Base-by-base conservation (phyloP, 148 eudicot species). In the Vaccinium vitisidaea region DNA sequence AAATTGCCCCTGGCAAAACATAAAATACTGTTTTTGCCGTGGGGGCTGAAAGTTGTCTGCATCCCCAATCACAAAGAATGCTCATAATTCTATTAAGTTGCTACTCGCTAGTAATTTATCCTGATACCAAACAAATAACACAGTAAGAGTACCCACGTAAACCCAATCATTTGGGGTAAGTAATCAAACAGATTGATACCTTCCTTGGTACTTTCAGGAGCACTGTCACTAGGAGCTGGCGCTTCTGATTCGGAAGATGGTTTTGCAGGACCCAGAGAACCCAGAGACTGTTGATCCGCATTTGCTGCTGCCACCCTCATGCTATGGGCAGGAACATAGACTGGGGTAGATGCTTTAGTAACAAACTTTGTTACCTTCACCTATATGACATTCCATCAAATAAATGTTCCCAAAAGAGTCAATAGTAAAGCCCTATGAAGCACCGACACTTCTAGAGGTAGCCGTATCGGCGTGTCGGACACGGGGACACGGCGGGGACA, bases 361-460 rank as follows among this genome's bases (percentile, higher is more conserved):
- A 61, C 84, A 53, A 84, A 88, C 88, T 88, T 93, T 73, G 87
- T 86, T 43, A 90, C 93, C 89, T 93, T 91, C 83, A 92, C 85
- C 95, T 94, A 86, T 48, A 84, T 70, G 25, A 74, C 46, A 82
- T 83, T 36, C 25, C 55, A 56, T 63, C 36, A 67, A 14, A 85
- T 81, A 70, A 76, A 85, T 39, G 27, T 30, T 18, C 36, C 79
- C 25, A 25, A 80, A 83, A 19, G 63, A 9, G 14, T 6, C 36
- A 75, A 73, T 10, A 70, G 2, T 11, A 83, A n/a, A 84, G 93
- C 63, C 50, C n/a, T n/a, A n/a, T n/a, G n/a, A n/a, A n/a, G n/a
- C n/a, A n/a, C n/a, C n/a, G n/a, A n/a, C n/a, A n/a, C n/a, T n/a
- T n/a, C n/a, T n/a, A n/a, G n/a, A n/a, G n/a, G n/a, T n/a, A n/a